phyloP scores from a whole-genome alignment of 495 filamentous ascomycete genomes.

The Evernia prunastri region DNA sequence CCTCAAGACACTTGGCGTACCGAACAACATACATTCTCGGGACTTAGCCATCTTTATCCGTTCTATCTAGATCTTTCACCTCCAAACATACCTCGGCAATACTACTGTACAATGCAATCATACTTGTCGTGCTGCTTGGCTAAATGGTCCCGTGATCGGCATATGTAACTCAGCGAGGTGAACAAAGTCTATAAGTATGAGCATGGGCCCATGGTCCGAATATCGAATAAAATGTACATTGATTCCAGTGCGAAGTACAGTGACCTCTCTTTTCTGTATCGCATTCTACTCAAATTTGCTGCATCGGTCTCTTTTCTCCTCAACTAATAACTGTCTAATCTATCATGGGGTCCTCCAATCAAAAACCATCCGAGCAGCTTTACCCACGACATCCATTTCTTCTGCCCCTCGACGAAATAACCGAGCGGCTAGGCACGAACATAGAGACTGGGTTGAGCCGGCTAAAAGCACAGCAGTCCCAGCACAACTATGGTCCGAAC shows the following conservation, averaged over 20 bases:
- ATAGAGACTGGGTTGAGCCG: slow-evolving; percentile 53
- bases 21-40: no score
- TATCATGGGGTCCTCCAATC: not conserved
- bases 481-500: slow-evolving; percentile 51
- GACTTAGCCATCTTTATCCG: no score
- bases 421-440: slow-evolving; percentile 45
- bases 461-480: slow-evolving; percentile 42
- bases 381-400: slow-evolving; percentile 26
- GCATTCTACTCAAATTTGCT: not conserved
- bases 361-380: slow-evolving; percentile 7
- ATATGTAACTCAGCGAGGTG: not conserved
- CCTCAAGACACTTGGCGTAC: no score
- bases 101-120: not conserved
- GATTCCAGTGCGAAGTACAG: no score
- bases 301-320: not conserved
- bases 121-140: not conserved
- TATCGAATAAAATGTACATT: no score
- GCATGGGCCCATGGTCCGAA: not conserved
- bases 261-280: not conserved
- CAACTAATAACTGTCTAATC: not conserved
- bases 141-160: not conserved
- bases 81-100: not conserved
- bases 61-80: no score
- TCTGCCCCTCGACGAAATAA: slow-evolving; percentile 43
- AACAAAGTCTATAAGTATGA: not conserved